Evolutionary conservation across 2,329 filamentous ascomycete species (phyloP).

Genomic region (Blumeria hordei): DNA sequence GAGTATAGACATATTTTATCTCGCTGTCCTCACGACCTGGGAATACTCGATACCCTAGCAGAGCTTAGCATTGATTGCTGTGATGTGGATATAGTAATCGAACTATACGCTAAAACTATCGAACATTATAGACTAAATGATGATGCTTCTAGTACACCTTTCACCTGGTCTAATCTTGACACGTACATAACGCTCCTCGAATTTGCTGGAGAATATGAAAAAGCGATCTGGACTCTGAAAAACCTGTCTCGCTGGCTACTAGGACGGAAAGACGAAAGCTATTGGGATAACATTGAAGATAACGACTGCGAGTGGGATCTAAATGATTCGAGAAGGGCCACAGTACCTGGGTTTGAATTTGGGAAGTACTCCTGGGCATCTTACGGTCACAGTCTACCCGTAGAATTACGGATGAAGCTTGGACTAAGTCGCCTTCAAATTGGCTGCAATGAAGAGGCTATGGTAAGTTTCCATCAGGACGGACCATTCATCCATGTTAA

Average conservation of each 20-base stretch:
- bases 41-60: conserved; percentile 15
- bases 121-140: conserved; percentile 8
- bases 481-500: conserved; percentile 2
- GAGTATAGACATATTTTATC: conserved; percentile 32
- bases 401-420: conserved; percentile 65
- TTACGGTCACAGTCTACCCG: conserved; percentile 52
- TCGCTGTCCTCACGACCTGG: conserved; percentile 22
- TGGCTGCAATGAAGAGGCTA: conserved; percentile 44
- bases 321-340: conserved; percentile 39
- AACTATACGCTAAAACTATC: conserved; percentile 15
- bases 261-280: conserved; percentile 44
- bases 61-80: conserved; percentile 15
- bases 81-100: conserved; percentile 14
- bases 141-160: conserved; percentile 3
- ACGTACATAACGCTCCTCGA: conserved; percentile 66
- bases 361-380: conserved; percentile 26
- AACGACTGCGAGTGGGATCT: conserved; percentile 84
- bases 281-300: conserved; percentile 47
- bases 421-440: conserved; percentile 60
- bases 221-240: conserved; percentile 48
- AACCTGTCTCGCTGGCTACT: conserved; percentile 59
- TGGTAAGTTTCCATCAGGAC: conserved; percentile 26
- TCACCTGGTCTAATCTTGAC: conserved; percentile 56
- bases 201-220: conserved; percentile 32
- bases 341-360: conserved; percentile 34